These are phyloP conservation scores for Trichoderma koningii DNA, from an alignment of 2,329 filamentous ascomycete genomes.

Conservation along the genomic window DNA sequence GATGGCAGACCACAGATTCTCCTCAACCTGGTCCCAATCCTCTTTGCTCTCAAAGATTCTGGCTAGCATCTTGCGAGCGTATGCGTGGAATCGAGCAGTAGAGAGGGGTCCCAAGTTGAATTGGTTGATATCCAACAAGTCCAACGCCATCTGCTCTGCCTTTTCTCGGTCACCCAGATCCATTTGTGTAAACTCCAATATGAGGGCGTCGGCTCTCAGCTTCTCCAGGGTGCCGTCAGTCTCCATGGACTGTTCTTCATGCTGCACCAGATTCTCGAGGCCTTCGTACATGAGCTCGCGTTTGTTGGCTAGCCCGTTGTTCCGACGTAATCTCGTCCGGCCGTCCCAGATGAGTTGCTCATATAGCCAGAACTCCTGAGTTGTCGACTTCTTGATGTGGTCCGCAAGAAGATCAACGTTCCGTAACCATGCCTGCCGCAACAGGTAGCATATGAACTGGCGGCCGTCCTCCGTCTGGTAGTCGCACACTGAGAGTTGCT, in stretches of 20 bases:
- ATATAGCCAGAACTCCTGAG: slow-evolving; percentile 43
- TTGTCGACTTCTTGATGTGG: slow-evolving; percentile 36
- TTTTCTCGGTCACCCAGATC: slow-evolving; percentile 39
- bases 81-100: slow-evolving; percentile 43
- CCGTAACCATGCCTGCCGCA: slow-evolving; percentile 43
- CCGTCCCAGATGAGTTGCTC: slow-evolving; percentile 46
- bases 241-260: slow-evolving; percentile 22
- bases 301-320: slow-evolving; percentile 37
- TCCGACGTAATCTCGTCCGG: slow-evolving; percentile 40
- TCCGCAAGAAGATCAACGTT: slow-evolving; percentile 41
- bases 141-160: slow-evolving; percentile 39
- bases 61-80: slow-evolving; percentile 44
- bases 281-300: slow-evolving; percentile 38
- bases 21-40: slow-evolving; percentile 39
- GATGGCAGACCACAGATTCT: slow-evolving; percentile 40
- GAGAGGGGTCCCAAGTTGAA: slow-evolving; percentile 33
- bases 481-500: slow-evolving; percentile 38
- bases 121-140: slow-evolving; percentile 36
- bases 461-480: slow-evolving; percentile 39
- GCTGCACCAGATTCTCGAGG: slow-evolving; percentile 34
- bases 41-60: slow-evolving; percentile 39
- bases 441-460: slow-evolving; percentile 38
- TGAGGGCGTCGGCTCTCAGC: slow-evolving; percentile 40
- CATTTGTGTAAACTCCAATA: slow-evolving; percentile 45
- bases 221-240: slow-evolving; percentile 32